Base-by-base conservation (phyloP, 345 rosid species). In the Eutrema yunnanense region DNA sequence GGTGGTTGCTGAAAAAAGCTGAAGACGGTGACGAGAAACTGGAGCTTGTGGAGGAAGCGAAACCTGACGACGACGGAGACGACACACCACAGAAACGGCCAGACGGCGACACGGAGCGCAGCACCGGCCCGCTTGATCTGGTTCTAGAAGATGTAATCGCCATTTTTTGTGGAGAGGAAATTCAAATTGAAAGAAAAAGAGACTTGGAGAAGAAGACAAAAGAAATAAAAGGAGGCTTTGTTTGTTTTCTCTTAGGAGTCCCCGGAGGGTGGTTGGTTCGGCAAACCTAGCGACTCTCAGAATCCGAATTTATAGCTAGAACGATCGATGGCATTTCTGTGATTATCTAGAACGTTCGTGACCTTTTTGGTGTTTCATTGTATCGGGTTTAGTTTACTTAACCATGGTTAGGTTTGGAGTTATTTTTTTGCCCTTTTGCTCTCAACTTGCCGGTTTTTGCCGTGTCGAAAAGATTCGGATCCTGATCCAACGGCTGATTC, bases 221-320 rank as follows among this genome's bases (percentile, higher is more conserved):
- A 5, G 32, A 48, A 27, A 5, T 16, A 11, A 36, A 36, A 36
- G 4, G 43, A 38, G 43, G 52, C 19, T 36, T 47, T 12, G 14
- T 12, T 34, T 53, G 46, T 44, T 37, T 58, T 16, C 65, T 59
- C 63, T 72, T 4, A 27, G 3, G 50, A 12, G 82, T 75, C 73
- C 84, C 76, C 83, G 42, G 47, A 44, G 87, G 85, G 73, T 55
- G 3, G 78, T 60, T 77, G 79, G 84, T 87, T 89, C 60, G 83
- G 90, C 94, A 92, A 92, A 92, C 97, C 89, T 85, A 61, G 73
- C 82, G 83, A 50, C 79, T 89, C 73, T 84, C 86, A 11, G 82
- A 49, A 68, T 82, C 46, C n/a, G 26, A 13, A 81, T 87, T 83
- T 85, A 85, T 85, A 87, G 87, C 14, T 69, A 27, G 34, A 34